Conservation (phyloP, 306 rosid genomes). For the Sphenostylis stenocarpa region DNA sequence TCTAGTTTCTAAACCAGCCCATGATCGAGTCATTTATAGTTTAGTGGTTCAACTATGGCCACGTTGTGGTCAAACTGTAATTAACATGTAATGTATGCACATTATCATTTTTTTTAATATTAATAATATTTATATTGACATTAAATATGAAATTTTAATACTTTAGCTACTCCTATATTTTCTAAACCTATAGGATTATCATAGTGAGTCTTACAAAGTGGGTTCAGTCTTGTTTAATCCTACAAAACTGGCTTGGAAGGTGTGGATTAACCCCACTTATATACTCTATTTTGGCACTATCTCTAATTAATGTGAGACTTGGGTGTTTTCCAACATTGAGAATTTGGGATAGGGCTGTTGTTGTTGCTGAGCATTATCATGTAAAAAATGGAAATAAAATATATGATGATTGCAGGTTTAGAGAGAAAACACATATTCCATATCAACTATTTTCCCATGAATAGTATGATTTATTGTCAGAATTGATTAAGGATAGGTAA, state of each 20-base stretch:
- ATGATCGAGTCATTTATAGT: background rate
- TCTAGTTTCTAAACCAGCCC: background rate
- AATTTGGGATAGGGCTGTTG: background rate
- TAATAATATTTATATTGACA: background rate
- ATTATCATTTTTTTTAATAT: background rate
- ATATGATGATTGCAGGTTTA: background rate
- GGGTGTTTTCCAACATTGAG: too few species aligned
- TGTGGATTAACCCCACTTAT: too few species aligned
- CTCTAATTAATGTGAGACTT: too few species aligned
- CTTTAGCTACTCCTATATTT: background rate
- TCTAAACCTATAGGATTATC: background rate
- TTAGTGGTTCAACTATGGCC: background rate
- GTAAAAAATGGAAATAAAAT: background rate
- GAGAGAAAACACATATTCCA: background rate
- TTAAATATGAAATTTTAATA: background rate
- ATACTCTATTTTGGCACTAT: too few species aligned
- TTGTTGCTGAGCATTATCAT: background rate
- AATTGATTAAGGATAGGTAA: background rate
- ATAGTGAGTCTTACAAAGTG: background rate
- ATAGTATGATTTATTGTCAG: background rate
- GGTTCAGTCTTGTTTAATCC: too few species aligned
- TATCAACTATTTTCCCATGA: background rate
- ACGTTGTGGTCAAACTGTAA: background rate
- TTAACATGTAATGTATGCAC: background rate
- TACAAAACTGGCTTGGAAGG: too few species aligned